Base-by-base conservation (phyloP, 2,329 filamentous ascomycete genomes). In the Nectriaceae sp. region DNA sequence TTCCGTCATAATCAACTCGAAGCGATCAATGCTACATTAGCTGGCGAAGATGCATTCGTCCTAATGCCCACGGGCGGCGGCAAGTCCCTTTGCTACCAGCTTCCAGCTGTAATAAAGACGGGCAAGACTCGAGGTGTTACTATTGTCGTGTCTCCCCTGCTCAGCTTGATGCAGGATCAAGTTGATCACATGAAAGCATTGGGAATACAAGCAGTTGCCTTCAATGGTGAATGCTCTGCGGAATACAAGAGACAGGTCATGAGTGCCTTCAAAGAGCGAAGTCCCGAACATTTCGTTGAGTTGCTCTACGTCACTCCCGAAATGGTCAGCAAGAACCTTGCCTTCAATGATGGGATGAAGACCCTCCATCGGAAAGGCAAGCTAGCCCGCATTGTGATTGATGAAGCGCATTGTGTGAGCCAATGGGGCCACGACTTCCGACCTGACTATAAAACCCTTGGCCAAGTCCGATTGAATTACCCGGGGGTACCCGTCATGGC, bases 361-460 rank as follows among this genome's bases (percentile, higher is more conserved):
- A 76, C 75, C 3, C 75, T 99, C n/a, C 80, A 96, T 66, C 69
- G 70, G 13, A 83, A 83, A 42, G 75, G 79, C 3, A 89, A 87
- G 60, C 82, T 99, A 44, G 93, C 95, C 15, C 84, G 94, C 21
- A 83, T 99, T 41, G 94, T 99, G 44, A 96, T 99, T 54, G 94
- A 99, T 59, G 95, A 99, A 72, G 94, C 94, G n/a, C 94, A 99
- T 68, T 99, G 94, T 68, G 93, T 99, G 21, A 97, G 94, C 68
- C 92, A 99, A 75, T 99, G 94, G 94, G 94, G 94, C 1, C 94
- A 99, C 60, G 94, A 99, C 68, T 99, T 99, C 66, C 84, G 95
- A 39, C 93, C 92, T 1, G 93, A 97, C 66, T 99, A 99, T 74
- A 96, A 96, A 69, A 81, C 82, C 22, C 76, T 99, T 4, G 90